phyloP scores from a whole-genome alignment of 75 land plant species.

The Gnetum montanum region DNA sequence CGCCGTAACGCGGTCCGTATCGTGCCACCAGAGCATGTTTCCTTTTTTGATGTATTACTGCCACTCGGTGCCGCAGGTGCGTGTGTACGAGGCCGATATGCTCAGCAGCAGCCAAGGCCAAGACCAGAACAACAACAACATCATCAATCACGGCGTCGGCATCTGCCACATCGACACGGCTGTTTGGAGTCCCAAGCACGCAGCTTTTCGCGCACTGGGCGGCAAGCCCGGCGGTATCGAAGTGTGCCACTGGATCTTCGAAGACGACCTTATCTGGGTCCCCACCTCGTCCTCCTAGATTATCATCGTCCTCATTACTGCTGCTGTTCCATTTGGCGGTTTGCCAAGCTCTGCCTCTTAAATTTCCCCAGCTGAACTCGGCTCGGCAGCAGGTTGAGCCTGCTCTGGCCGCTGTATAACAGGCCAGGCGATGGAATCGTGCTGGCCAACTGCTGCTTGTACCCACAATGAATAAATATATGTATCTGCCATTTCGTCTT shows the following conservation, averaged over 20 bases:
- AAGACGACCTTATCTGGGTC: constrained; percentile 23
- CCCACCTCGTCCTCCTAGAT: too few species aligned
- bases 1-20: constrained; percentile 3
- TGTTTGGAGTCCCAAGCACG: constrained; percentile 17
- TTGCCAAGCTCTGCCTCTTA: too few species aligned
- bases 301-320: too few species aligned
- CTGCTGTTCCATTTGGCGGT: too few species aligned
- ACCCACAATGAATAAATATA: too few species aligned
- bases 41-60: constrained; percentile 19
- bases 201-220: constrained; percentile 16
- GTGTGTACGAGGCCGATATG: constrained; percentile 10
- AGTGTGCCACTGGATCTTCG: constrained; percentile 19
- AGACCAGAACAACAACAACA: background rate
- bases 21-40: constrained; percentile 19
- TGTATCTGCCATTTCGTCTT: too few species aligned
- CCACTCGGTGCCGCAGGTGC: constrained; percentile 14
- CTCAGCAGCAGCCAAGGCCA: background rate
- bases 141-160: constrained; percentile 7
- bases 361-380: too few species aligned
- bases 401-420: too few species aligned
- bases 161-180: constrained; percentile 22
- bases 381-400: too few species aligned
- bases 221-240: constrained; percentile 15
- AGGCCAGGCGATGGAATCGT: too few species aligned
- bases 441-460: too few species aligned